phyloP scores from a whole-genome alignment of 192 early-diverging fungal genomes.

The Backusella mclennaniae region DNA sequence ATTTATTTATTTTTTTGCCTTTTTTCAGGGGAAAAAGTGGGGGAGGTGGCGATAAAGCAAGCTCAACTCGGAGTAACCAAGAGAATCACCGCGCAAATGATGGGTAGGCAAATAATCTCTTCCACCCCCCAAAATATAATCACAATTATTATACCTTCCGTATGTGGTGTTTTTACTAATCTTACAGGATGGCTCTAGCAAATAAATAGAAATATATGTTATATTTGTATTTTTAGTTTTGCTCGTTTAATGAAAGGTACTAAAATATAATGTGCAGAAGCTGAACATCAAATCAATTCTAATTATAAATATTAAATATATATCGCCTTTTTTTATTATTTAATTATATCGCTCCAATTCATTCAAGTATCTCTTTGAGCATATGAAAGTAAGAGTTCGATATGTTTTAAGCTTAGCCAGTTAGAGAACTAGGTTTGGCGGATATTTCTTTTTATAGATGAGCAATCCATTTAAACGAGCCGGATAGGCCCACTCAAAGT shows the following conservation, averaged over 20 bases:
- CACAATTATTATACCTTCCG: background rate
- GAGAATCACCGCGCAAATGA: conserved; percentile 1
- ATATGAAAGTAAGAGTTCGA: background rate
- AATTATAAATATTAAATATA: conserved; percentile 1
- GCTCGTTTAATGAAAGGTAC: background rate
- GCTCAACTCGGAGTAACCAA: background rate
- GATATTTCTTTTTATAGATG: conserved; percentile 6
- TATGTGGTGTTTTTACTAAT: background rate
- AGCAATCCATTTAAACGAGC: conserved; percentile 1
- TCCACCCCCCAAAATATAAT: background rate
- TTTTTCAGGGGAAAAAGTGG: conserved; percentile 4
- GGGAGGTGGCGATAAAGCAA: background rate
- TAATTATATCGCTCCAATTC: background rate
- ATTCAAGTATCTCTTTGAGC: background rate
- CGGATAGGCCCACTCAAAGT: background rate
- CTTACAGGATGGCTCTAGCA: background rate
- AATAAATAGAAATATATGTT: background rate
- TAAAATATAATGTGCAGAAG: background rate
- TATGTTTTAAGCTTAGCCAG: background rate
- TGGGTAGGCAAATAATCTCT: background rate
- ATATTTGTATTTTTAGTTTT: background rate
- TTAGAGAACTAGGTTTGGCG: conserved; percentile 13
- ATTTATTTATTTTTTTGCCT: background rate
- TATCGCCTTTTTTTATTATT: background rate
- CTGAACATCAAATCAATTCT: background rate